Evolutionary conservation across 345 rosid species (phyloP).

Genomic region (Dovyalis caffra): DNA sequence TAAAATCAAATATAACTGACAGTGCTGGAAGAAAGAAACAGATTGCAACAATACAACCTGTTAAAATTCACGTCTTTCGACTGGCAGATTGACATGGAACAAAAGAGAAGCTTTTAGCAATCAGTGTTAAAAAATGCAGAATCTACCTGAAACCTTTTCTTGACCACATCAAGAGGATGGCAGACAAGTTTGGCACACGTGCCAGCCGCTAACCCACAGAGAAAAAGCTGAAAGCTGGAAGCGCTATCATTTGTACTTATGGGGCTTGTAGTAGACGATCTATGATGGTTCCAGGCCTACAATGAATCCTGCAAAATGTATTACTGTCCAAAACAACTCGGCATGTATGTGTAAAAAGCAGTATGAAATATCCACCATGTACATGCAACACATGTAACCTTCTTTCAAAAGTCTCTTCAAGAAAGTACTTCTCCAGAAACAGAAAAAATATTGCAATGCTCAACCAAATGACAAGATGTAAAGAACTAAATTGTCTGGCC

Average conservation of each 20-base stretch:
- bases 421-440: neutral
- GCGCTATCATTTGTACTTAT: constrained; percentile 36
- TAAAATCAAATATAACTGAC: neutral
- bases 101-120: neutral
- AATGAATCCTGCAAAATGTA: constrained; percentile 8
- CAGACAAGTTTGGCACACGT: constrained; percentile 99
- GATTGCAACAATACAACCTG: neutral
- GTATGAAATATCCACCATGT: neutral
- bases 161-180: constrained; percentile 97
- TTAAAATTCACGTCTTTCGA: neutral
- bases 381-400: neutral
- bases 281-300: constrained; percentile 68
- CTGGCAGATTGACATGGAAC: neutral
- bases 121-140: neutral
- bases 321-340: neutral
- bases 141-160: constrained; percentile 93
- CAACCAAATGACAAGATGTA: neutral
- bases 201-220: constrained; percentile 91
- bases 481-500: neutral
- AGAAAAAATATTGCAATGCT: constrained; percentile 2
- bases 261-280: constrained; percentile 37
- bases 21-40: neutral
- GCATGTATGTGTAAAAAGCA: neutral
- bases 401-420: neutral
- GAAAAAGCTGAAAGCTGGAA: constrained; percentile 78